A percentile compares a stretch with the other conserved stretches of the same genome.
Conservation (phyloP, 345 rosid species). For the Syzygium oleosum region DNA sequence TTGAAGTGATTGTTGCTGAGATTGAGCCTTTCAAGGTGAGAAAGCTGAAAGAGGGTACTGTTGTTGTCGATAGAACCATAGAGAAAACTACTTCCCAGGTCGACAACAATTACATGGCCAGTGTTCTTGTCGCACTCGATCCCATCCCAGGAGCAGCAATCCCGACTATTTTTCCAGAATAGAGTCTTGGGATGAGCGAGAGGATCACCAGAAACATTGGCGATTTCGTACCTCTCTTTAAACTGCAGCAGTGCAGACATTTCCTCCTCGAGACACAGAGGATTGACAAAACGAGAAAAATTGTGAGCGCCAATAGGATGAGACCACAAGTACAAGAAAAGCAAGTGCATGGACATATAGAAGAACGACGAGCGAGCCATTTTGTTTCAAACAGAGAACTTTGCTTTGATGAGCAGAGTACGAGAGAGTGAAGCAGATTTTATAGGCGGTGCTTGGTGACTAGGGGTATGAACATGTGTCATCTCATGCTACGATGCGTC, state of each 20-base stretch:
- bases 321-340: background rate
- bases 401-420: background rate
- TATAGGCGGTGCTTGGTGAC: background rate
- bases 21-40: background rate
- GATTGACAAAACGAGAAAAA: background rate
- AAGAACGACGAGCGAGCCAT: background rate
- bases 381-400: background rate
- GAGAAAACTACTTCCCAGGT: background rate
- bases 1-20: background rate
- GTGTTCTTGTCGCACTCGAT: background rate
- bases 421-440: too few relatives aligned
- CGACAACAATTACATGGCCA: background rate
- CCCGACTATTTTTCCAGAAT: background rate
- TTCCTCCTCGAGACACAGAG: background rate
- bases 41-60: background rate
- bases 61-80: background rate
- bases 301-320: fast-evolving
- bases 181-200: background rate
- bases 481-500: background rate
- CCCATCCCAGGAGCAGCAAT: conserved; percentile 1
- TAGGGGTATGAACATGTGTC: fast-evolving
- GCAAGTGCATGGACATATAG: background rate
- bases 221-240: background rate
- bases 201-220: background rate
- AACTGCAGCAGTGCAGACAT: background rate